phyloP scores from a whole-genome alignment of 192 early-diverging fungal species.

The Coemansia sp. region DNA sequence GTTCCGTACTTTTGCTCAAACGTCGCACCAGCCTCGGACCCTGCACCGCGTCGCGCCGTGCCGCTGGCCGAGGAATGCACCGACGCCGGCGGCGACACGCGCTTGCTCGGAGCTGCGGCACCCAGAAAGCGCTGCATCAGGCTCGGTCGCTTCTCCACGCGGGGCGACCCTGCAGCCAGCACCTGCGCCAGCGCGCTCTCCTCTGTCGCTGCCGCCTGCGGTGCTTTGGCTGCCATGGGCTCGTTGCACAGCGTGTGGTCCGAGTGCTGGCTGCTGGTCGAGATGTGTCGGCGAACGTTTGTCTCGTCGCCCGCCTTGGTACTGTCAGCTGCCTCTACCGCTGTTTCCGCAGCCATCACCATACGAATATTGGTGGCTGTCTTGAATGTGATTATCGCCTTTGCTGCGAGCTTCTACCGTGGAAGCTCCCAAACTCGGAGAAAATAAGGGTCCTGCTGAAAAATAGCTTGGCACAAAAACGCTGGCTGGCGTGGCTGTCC shows the following conservation, averaged over 20 bases:
- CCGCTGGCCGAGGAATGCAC: constrained; percentile 32
- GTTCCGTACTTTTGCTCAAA: constrained; percentile 79
- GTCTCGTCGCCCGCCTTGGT: neutral
- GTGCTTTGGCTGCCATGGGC: constrained; percentile 17
- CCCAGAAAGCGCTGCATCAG: constrained; percentile 55
- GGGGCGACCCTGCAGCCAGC: constrained; percentile 36
- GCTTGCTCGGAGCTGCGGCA: constrained; percentile 23
- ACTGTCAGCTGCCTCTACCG: constrained; percentile 9
- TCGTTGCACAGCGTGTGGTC: constrained; percentile 50
- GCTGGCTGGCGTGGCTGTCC: neutral
- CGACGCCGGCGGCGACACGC: constrained; percentile 29
- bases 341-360: constrained; percentile 8
- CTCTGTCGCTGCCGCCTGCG: constrained; percentile 15
- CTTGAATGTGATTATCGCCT: neutral
- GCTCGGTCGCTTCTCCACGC: constrained; percentile 49
- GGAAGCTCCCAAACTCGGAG: neutral
- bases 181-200: constrained; percentile 33
- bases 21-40: constrained; percentile 26
- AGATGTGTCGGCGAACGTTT: constrained; percentile 42
- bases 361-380: neutral
- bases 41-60: constrained; percentile 22
- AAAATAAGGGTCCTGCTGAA: neutral
- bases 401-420: neutral
- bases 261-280: constrained; percentile 45
- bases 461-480: neutral